Percentiles rank a stretch among this genome's conserved stretches.
phyloP scores from a whole-genome alignment of 2,329 filamentous ascomycete genomes.

The Fusarium equiseti region DNA sequence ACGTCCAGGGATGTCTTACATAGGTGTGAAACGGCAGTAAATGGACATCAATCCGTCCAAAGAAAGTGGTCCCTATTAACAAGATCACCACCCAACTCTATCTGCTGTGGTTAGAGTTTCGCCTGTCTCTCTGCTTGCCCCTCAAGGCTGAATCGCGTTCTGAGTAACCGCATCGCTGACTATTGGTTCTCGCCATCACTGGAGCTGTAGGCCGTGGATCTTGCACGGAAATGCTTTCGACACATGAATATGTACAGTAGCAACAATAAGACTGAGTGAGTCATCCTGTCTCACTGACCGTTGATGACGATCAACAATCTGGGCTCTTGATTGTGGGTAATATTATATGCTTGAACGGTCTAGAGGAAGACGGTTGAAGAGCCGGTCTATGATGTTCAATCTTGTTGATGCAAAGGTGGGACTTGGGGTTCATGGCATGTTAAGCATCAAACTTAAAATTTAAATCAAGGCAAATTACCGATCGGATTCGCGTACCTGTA shows the following conservation, averaged over 20 bases:
- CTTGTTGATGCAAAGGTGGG: conserved; percentile 1
- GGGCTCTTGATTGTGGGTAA: conserved; percentile 25
- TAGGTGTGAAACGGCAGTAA: conserved; percentile 19
- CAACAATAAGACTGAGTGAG: conserved; percentile 16
- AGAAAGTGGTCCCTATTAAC: conserved; percentile 5
- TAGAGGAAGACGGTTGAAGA: conserved; percentile 6
- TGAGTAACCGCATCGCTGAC: background rate
- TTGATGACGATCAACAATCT: conserved; percentile 15
- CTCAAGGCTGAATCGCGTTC: conserved; percentile 34
- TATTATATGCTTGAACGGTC: background rate
- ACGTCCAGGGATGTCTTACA: background rate
- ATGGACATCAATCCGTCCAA: conserved; percentile 2
- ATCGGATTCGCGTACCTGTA: conserved; percentile 8
- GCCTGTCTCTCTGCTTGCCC: conserved; percentile 22
- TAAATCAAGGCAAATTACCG: background rate
- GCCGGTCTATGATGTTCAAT: conserved; percentile 8
- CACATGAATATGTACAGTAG: background rate
- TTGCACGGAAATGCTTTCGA: conserved; percentile 9
- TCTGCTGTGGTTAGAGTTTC: conserved; percentile 23
- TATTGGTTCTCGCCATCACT: conserved; percentile 31
- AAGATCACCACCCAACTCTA: conserved; percentile 25
- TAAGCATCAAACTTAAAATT: conserved; percentile 7
- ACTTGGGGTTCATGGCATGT: conserved; percentile 5
- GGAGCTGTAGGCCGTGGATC: conserved; percentile 20
- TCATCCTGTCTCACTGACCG: conserved; percentile 11